Base-by-base conservation (phyloP, 2,329 filamentous ascomycete species). In the Diaporthe ilicicola region DNA sequence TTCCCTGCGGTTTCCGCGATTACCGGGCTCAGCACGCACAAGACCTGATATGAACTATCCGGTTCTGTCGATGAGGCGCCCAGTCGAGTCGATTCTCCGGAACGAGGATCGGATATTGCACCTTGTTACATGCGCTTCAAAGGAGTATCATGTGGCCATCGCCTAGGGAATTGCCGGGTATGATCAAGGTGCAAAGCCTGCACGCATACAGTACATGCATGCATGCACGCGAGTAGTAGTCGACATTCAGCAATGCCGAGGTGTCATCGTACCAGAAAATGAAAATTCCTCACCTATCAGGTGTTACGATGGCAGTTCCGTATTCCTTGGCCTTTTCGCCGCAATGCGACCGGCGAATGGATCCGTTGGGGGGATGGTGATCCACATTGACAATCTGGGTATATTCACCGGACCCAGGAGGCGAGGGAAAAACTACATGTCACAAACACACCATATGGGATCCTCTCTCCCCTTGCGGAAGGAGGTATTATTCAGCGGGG, bases 321-420 rank as follows among this genome's bases (percentile, higher is more conserved):
- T 64, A 50, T 64, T 64, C n/a, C 24, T 24, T 37, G 59, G 59
- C 59, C 44, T 64, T 50, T 64, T 50, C 27, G 29, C 59, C 44
- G 59, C 44, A 64, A 44, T 64, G 13, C n/a, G 4, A 3, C 59
- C 59, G 59, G 59, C 59, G 46, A n/a, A 50, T 37, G 59, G 59
- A 62, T 34, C 55, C 55, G 37, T 50, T 50, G 46, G 46, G 24
- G 39, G 17, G 39, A 34, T 10, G 27, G 17, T 19, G 13, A 42
- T 50, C 59, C 59, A 64, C 59, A 64, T 64, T 64, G 44, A 64
- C 59, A 64, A 64, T 64, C 42, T 64, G 59, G 59, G 29, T 64
- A 64, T 64, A 64, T 64, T 27, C 59, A 64, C 59, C 59, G 59
- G 59, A 27, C 59, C 44, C 44, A 34, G 42, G 27, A 32, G 44